phyloP scores from a whole-genome alignment of 2,329 filamentous ascomycete genomes.

The Grosmannia clavigera region DNA sequence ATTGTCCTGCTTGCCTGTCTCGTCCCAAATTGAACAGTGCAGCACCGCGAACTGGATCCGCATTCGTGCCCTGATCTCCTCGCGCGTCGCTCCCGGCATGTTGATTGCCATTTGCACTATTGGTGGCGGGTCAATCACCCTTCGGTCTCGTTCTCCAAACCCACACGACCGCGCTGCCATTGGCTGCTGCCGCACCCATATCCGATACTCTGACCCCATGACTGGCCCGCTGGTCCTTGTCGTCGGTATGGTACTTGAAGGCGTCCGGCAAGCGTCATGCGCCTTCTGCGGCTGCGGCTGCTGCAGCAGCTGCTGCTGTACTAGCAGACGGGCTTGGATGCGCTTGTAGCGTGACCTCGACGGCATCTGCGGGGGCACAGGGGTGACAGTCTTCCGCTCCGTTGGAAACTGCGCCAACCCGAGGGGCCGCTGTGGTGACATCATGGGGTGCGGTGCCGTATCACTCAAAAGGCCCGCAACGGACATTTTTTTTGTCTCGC shows the following conservation, averaged over 20 bases:
- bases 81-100: slow-evolving; percentile 38
- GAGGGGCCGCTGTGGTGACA: background rate
- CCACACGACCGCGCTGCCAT: slow-evolving; percentile 68
- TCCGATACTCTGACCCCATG: slow-evolving; percentile 22
- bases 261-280: background rate
- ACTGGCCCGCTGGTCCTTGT: background rate
- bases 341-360: background rate
- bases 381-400: background rate
- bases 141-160: slow-evolving; percentile 69
- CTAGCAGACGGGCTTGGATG: slow-evolving; percentile 3
- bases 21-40: slow-evolving; percentile 65
- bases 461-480: slow-evolving; percentile 19
- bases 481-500: slow-evolving; percentile 19
- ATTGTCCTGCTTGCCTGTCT: slow-evolving; percentile 52
- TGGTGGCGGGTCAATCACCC: slow-evolving; percentile 73
- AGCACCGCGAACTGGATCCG: slow-evolving; percentile 57
- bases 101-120: slow-evolving; percentile 64
- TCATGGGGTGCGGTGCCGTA: background rate
- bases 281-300: background rate
- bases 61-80: slow-evolving; percentile 41
- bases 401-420: background rate
- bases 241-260: background rate
- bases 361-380: background rate
- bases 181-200: slow-evolving; percentile 64
- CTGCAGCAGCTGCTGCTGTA: background rate